Evolutionary conservation across 306 rosid genomes (phyloP), one percentile per base, ranked within the genome.

Genomic region (Parietaria judaica): DNA sequence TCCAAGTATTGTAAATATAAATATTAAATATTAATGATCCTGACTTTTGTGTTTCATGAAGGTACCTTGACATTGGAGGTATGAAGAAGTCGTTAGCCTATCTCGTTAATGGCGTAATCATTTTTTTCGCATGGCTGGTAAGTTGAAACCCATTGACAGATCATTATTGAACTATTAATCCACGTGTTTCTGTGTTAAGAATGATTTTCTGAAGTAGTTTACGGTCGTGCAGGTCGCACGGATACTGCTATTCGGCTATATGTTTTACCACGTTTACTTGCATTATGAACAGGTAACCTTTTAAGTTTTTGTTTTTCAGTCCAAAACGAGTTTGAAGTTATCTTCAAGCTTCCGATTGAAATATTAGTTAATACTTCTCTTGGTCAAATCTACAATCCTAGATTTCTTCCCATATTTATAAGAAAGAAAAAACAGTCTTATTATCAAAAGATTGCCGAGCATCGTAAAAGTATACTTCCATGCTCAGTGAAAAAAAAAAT

Each of bases 11-110:
- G 45, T 41, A 23, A 23, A 3, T 54, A 53, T 46, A 15, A 9
- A 51, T 68, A 36, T 44, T 23, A 13, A 6, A 36, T 57, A 51
- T 11, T 6, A 17, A 11, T 7, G 6, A 49, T 37, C 66, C 39
- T 56, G 44, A 39, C 14, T 49, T 70, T 63, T 65, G 34, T 53
- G 15, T 55, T 63, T 61, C 49, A 41, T 75, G 68, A 71, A 79
- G 84, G 84, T 79, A 68, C 69, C 81, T 79, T 41, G 84, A 79
- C 12, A 79, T 77, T 23, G 81, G 78, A 57, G 84, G 84, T 66
- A 61, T 79, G 78, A 79, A 79, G 78, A 72, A 72, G 66, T 79
- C 84, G 48, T 46, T 65, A 7, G 78, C 76, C 16, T 79, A 79
- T 69, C 73, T 79, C 66, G 39, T 79, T 52, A 79, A 79, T 14